Percentiles rank a stretch among this genome's conserved stretches.
Evolutionary conservation across 306 rosid genomes (phyloP).

Genomic region (Aeschynomene evenia): DNA sequence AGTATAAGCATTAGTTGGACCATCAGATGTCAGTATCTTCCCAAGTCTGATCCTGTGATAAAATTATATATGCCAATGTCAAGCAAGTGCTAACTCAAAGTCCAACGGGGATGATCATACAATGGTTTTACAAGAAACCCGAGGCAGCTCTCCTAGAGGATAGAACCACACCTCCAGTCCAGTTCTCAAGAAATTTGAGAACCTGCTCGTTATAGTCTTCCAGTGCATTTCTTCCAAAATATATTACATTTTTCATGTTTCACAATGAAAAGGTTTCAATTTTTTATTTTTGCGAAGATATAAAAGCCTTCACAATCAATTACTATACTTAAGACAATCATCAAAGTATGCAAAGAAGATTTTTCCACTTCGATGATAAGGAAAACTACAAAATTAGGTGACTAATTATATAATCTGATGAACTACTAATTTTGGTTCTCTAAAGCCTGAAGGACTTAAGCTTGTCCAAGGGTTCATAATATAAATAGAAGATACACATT

Average conservation of each 20-base stretch:
- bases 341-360: conserved; percentile 17
- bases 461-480: background rate
- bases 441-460: background rate
- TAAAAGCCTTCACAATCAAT: background rate
- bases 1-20: conserved; percentile 85
- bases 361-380: background rate
- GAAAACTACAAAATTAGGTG: background rate
- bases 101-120: conserved; percentile 54
- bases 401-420: background rate
- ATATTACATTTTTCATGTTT: conserved; percentile 12
- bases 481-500: background rate
- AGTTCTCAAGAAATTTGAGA: conserved; percentile 36
- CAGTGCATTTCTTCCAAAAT: conserved; percentile 24
- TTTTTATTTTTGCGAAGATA: background rate
- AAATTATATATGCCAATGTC: conserved; percentile 72
- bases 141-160: conserved; percentile 37
- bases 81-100: conserved; percentile 54
- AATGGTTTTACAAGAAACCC: conserved; percentile 49
- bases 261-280: conserved; percentile 4
- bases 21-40: conserved; percentile 86
- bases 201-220: conserved; percentile 30
- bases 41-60: conserved; percentile 94
- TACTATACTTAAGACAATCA: conserved; percentile 8
- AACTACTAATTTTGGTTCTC: conserved; percentile 3
- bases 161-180: conserved; percentile 34